These are phyloP conservation scores for Sporodiniella umbellata DNA, from an alignment of 371 early-diverging fungal species.

Conservation along the genomic window DNA sequence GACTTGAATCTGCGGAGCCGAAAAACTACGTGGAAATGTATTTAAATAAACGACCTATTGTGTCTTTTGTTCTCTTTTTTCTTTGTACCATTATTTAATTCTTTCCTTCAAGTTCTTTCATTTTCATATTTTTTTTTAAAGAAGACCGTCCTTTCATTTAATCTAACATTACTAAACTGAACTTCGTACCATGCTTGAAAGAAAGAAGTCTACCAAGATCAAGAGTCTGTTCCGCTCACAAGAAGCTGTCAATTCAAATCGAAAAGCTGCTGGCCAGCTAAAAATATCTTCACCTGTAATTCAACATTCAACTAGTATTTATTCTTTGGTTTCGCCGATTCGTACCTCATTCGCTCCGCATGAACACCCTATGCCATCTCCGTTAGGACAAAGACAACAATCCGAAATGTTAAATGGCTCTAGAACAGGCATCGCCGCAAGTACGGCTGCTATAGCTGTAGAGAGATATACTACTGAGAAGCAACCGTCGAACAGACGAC, in stretches of 20 bases:
- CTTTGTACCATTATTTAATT: too few relatives aligned
- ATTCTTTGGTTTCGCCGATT: conserved; percentile 40
- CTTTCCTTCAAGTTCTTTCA: not conserved
- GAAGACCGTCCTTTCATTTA: too few relatives aligned
- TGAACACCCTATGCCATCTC: conserved; percentile 30
- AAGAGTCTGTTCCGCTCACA: conserved; percentile 11
- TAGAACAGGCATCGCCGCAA: too few relatives aligned
- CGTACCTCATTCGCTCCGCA: conserved; percentile 21
- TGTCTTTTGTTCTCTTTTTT: too few relatives aligned
- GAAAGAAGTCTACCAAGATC: conserved; percentile 7
- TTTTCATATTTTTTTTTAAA: not conserved
- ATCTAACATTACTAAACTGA: too few relatives aligned
- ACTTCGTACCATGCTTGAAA: conserved; percentile 7
- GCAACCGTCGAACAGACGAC: conserved; percentile 8
- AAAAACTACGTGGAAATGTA: too few relatives aligned
- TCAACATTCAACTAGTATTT: conserved; percentile 41
- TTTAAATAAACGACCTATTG: too few relatives aligned
- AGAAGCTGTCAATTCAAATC: not conserved
- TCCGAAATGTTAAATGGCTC: conserved; percentile 4
- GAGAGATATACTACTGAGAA: not conserved
- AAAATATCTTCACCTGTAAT: conserved; percentile 36
- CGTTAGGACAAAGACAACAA: conserved; percentile 10
- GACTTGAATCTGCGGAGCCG: too few relatives aligned
- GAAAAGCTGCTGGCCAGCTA: conserved; percentile 15
- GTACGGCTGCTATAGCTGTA: too few relatives aligned